These are phyloP conservation scores for Quercus rubra DNA, from an alignment of 306 rosid species.

Conservation along the genomic window DNA sequence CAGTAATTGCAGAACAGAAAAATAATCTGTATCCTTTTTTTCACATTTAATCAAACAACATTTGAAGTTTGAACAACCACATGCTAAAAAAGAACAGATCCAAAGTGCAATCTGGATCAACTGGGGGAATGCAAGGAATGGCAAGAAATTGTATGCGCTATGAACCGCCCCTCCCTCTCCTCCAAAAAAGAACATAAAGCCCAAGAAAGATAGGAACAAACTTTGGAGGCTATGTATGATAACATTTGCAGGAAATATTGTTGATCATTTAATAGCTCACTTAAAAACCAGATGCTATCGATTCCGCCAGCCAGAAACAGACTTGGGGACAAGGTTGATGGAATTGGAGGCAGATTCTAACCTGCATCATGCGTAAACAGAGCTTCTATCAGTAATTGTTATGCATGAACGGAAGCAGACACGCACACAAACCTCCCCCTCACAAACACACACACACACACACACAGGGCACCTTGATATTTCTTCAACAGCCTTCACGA, in stretches of 20 bases:
- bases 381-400: background rate
- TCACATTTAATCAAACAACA: background rate
- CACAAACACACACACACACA: background rate
- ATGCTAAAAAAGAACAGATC: background rate
- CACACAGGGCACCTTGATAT: conserved; percentile 53
- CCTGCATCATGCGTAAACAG: conserved; percentile 42
- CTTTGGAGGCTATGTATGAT: too few relatives aligned
- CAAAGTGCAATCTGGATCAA: background rate
- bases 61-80: too few relatives aligned
- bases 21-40: background rate
- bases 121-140: background rate
- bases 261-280: background rate
- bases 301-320: conserved; percentile 82
- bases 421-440: background rate
- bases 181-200: too few relatives aligned
- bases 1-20: background rate
- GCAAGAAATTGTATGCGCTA: too few relatives aligned
- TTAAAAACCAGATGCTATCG: conserved; percentile 27
- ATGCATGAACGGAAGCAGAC: background rate
- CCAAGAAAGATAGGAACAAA: too few relatives aligned
- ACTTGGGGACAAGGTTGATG: conserved; percentile 71
- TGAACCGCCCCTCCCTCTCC: background rate
- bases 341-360: conserved; percentile 73
- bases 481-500: conserved; percentile 81
- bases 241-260: background rate